These are phyloP conservation scores for Yarrowia yakushimensis DNA, from an alignment of 805 yeast genomes.

Conservation along the genomic window DNA sequence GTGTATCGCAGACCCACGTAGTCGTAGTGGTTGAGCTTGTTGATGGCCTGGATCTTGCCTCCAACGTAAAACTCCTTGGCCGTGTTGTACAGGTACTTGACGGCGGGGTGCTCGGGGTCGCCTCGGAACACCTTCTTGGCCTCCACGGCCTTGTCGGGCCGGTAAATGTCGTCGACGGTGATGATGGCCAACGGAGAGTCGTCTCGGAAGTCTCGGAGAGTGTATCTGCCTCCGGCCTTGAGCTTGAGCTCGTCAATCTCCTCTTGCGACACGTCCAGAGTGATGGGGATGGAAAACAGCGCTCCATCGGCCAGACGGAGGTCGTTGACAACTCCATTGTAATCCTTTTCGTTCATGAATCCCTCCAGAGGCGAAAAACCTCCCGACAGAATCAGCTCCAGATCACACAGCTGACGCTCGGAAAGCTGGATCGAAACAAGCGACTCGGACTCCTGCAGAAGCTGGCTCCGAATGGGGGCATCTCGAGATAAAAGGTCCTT, in stretches of 20 bases:
- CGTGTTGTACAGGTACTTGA: slow-evolving; percentile 62
- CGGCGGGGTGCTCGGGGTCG: slow-evolving; percentile 95
- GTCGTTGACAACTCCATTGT: slow-evolving; percentile 59
- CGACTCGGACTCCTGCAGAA: slow-evolving; percentile 55
- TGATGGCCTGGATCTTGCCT: slow-evolving; percentile 80
- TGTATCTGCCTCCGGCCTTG: slow-evolving; percentile 58
- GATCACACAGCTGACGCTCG: slow-evolving; percentile 87
- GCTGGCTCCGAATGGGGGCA: slow-evolving; percentile 51
- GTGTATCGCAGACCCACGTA: slow-evolving; percentile 83
- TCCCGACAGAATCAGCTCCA: slow-evolving; percentile 87
- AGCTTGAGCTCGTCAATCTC: slow-evolving; percentile 45
- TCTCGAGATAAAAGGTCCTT: slow-evolving; percentile 86
- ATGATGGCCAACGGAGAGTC: slow-evolving; percentile 75
- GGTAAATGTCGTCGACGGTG: slow-evolving; percentile 72
- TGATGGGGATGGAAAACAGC: slow-evolving; percentile 91
- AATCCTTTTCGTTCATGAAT: slow-evolving; percentile 65
- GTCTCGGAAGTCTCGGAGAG: slow-evolving; percentile 77
- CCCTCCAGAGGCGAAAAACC: slow-evolving; percentile 88
- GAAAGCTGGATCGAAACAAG: slow-evolving; percentile 53
- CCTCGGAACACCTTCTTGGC: slow-evolving; percentile 90
- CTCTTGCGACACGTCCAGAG: slow-evolving; percentile 64
- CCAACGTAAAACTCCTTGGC: slow-evolving; percentile 87
- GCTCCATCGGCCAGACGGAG: slow-evolving; percentile 72
- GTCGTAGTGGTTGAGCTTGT: slow-evolving; percentile 83
- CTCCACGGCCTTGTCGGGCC: slow-evolving; percentile 75